Evolutionary conservation across 202 grass and related monocot species (phyloP), one percentile per base, ranked within the genome.

Genomic region (Bolboschoenoplectus hybrid): DNA sequence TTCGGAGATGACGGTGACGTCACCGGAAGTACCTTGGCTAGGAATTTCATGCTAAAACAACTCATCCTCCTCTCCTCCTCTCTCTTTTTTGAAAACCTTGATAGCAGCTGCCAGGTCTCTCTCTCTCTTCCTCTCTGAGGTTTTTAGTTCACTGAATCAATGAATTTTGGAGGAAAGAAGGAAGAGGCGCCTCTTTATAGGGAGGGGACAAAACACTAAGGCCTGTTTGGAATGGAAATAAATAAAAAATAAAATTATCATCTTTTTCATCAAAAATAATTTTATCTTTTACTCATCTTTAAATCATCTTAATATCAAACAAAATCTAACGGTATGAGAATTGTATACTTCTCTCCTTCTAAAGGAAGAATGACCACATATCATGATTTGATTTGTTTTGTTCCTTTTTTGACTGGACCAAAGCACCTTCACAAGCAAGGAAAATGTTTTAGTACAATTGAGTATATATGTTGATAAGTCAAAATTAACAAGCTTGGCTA

Each of bases 11-110:
- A 82, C 8, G 44, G 4, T 8, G 43, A 71, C 14, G 20, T 71
- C 13, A 20, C 17, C 3, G 82, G 82, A 71, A 84, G 82, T 13
- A 84, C 11, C 41, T 84, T 67, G 5, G 82, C 65, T 57, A 71
- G 20, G 16, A 35, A 55, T 71, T 69, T 84, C 63, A 84, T 68
- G 45, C 82, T 67, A 70, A 67, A 69, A 6, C 19, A 70, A 9
- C 65, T 69, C 82, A 84, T 70, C 26, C 36, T 2, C 47, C 41
- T 60, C 50, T 80, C 5, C 3, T 60, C 14, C 9, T 79, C 5
- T 67, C 14, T 68, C 11, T 67, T 63, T 63, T 63, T 63, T 9
- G 7, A 34, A 7, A 55, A 55, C 26, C 26, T 26, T 26, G 26
- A 26, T 26, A 55, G 5, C 11, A 55, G 26, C 26, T 26, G 26